Evolutionary conservation across 2,329 filamentous ascomycete species (phyloP), one percentile per base, ranked within the genome.

Genomic region (Phaeosphaeriaceae sp.): DNA sequence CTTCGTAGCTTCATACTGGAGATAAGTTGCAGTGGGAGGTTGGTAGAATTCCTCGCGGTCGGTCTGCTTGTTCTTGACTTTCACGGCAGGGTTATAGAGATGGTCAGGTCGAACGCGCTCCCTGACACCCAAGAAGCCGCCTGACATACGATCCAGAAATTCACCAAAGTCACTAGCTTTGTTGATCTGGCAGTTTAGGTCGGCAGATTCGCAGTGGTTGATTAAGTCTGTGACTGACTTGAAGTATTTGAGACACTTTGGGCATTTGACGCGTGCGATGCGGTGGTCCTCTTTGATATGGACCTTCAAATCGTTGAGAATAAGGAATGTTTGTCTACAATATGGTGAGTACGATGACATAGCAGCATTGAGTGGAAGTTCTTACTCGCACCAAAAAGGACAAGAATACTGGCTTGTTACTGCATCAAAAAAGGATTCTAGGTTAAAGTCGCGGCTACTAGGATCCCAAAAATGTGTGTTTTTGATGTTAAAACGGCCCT

Each of bases 361-460:
- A 9, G 12, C 1, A 13, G 8, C 26, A 6, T 17, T 12, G 5
- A 3, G 3, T 16, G 12, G n/a, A 20, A n/a, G 6, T 5, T 61
- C 67, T 74, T 73, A 83, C 77, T 73, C 70, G 77, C 85, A 87
- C 3, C 66, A 58, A 46, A 81, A 77, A 0, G 84, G 85, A 46
- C 85, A 88, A 45, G 68, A 74, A 70, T 77, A 88, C 40, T 72
- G 75, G 37, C 71, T 64, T 1, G 75, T 70, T 23, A 77, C 66
- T 0, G 67, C 43, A 33, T 79, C 71, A 46, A 65, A 77, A 72
- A 84, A 86, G 5, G 71, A 68, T 1, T 74, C 68, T 1, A 76
- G 67, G 34, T 80, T 76, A 68, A 82, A 87, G 8, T 74, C 68
- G 0, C 67, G 67, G 41, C 77, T 74, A 3, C 74, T 56, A 0